These are phyloP conservation scores for Calocera viscosa DNA, from an alignment of 768 basidiomycete genomes.

Conservation along the genomic window DNA sequence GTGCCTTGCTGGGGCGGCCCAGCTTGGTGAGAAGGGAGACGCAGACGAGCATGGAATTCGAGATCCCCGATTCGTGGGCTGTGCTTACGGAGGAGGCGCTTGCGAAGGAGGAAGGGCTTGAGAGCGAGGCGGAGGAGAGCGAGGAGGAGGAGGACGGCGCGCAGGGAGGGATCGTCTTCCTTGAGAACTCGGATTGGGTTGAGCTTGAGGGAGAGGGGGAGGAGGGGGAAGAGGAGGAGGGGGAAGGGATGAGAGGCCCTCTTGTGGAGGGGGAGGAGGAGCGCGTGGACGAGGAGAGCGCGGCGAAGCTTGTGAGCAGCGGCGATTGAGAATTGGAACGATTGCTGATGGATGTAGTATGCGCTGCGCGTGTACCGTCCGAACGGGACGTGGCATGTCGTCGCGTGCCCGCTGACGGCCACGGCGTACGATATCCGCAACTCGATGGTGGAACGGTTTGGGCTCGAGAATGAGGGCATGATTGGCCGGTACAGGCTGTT, in stretches of 20 bases:
- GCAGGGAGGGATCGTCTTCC: not conserved
- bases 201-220: conserved; percentile 15
- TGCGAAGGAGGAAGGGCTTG: conserved; percentile 7
- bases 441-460: conserved; percentile 33
- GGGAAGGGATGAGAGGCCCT: not conserved
- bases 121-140: conserved; percentile 21
- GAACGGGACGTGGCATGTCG: conserved; percentile 58
- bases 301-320: not conserved
- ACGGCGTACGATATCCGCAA: conserved; percentile 58
- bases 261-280: not conserved
- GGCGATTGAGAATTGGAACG: conserved; percentile 24
- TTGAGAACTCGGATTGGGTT: conserved; percentile 14
- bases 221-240: conserved; percentile 8
- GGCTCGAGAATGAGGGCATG: conserved; percentile 22
- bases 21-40: not conserved
- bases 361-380: conserved; percentile 66
- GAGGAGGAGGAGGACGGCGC: conserved; percentile 10
- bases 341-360: conserved; percentile 31
- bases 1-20: not conserved
- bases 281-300: not conserved
- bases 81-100: conserved; percentile 26
- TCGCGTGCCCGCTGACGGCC: conserved; percentile 47
- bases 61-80: conserved; percentile 36
- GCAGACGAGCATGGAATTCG: not conserved
- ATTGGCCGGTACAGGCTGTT: conserved; percentile 30